Base-by-base conservation (phyloP, 164 flowering plant genomes). In the Tinospora cordifolia region DNA sequence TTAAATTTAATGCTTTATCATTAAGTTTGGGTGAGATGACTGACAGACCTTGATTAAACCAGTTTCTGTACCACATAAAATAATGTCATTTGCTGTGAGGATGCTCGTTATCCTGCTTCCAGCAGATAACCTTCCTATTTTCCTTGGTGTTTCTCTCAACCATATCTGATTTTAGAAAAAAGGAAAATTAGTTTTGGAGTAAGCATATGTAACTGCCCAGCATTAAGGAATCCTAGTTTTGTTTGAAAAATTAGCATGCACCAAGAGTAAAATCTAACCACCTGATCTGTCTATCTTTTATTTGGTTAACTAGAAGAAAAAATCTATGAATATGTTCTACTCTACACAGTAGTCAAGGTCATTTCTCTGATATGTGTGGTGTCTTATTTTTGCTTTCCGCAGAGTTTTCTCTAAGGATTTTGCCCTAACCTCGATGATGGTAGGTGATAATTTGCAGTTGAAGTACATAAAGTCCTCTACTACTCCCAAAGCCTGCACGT, bases 391-490 rank as follows among this genome's bases (percentile, higher is more conserved):
- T 19, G 34, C 30, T 17, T 51, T 30, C 36, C 22, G 41, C 41
- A 30, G 38, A 66, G 11, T 10, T 51, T 17, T 36, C 7, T 9
- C 12, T 15, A 8, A 60, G 41, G 40, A 60, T 9, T 4, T 38
- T 46, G 12, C 6, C 58, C 21, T 69, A 72, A 89, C 95, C 90
- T 89, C 88, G 69, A 90, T 75, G 46, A 65, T 75, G 81, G 59
- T 82, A 40, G 86, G 74, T 44, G 90, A 84, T 62, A 86, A 79
- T 79, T 81, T 83, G 84, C 84, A 80, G 69, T 70, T 84, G 46
- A 88, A 63, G 82, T 90, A 90, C 71, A 88, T 77, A 78, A 90
- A 90, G 76, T 90, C 96, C 78, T 90, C 96, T n/a, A 86, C 87
- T 1, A 88, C 87, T 69, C 74, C 86, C 85, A 87, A 84, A 70